phyloP scores from a whole-genome alignment of 2,329 filamentous ascomycete genomes.

The Ambrosiella xylebori region DNA sequence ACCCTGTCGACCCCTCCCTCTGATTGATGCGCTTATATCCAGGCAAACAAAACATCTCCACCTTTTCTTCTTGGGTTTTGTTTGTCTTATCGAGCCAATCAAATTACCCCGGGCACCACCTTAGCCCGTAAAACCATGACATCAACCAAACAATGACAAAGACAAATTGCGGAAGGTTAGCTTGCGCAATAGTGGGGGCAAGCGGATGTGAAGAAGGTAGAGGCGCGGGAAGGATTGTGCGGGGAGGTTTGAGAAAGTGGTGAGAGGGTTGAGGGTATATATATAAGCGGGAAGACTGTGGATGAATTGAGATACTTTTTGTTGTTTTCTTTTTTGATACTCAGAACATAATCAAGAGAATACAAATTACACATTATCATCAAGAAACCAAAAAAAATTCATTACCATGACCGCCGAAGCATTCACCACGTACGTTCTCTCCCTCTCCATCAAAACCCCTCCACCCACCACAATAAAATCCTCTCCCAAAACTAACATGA shows the following conservation, averaged over 20 bases:
- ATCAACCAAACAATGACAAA: background rate
- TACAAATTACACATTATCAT: background rate
- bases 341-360: no score
- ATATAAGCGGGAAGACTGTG: background rate
- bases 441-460: background rate
- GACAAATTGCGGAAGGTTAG: background rate
- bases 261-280: background rate
- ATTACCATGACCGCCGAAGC: background rate
- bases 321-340: background rate
- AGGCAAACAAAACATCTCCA: background rate
- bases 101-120: background rate
- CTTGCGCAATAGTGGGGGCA: background rate
- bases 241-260: background rate
- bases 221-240: background rate
- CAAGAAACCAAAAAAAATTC: background rate
- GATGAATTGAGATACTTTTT: background rate
- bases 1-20: background rate
- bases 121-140: background rate
- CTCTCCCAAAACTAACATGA: conserved; percentile 32
- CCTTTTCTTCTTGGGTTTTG: no score
- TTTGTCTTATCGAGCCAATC: background rate
- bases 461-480: conserved; percentile 19
- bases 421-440: background rate
- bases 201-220: background rate
- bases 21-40: background rate